phyloP scores from a whole-genome alignment of 345 rosid species.

The Camelina neglecta region DNA sequence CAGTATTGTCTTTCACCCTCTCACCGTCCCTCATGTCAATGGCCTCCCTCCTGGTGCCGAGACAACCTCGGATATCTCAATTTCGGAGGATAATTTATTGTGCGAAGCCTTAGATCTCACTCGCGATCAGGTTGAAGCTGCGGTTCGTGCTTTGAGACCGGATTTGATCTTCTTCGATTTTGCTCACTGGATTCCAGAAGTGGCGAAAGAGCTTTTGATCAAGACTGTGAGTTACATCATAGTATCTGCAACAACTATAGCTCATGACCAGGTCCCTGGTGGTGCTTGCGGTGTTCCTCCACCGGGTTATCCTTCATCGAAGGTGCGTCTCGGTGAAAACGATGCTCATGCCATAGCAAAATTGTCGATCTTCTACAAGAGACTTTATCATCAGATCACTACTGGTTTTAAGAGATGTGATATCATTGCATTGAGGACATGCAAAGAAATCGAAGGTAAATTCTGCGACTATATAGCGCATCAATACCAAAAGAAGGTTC shows the following conservation, averaged over 20 bases:
- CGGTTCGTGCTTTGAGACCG: constrained; percentile 24
- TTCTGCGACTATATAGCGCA: constrained; percentile 54
- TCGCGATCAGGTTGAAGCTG: constrained; percentile 27
- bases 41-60: constrained; percentile 42
- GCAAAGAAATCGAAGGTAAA: constrained; percentile 64
- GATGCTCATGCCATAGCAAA: constrained; percentile 11
- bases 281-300: constrained; percentile 17
- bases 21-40: constrained; percentile 47
- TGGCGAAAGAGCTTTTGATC: background rate
- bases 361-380: constrained; percentile 13
- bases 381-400: background rate
- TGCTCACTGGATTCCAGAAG: constrained; percentile 38
- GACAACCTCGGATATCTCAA: constrained; percentile 35
- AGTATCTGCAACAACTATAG: constrained; percentile 12
- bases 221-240: constrained; percentile 5
- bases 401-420: constrained; percentile 44
- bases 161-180: constrained; percentile 38
- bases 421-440: constrained; percentile 65
- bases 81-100: background rate
- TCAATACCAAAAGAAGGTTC: constrained; percentile 55
- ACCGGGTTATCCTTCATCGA: constrained; percentile 35
- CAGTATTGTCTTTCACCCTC: constrained; percentile 43
- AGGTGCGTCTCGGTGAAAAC: background rate
- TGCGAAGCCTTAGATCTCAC: constrained; percentile 23
- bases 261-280: constrained; percentile 1